These are phyloP conservation scores for Iris pallida DNA, from an alignment of 116 monocot genomes.

Conservation along the genomic window DNA sequence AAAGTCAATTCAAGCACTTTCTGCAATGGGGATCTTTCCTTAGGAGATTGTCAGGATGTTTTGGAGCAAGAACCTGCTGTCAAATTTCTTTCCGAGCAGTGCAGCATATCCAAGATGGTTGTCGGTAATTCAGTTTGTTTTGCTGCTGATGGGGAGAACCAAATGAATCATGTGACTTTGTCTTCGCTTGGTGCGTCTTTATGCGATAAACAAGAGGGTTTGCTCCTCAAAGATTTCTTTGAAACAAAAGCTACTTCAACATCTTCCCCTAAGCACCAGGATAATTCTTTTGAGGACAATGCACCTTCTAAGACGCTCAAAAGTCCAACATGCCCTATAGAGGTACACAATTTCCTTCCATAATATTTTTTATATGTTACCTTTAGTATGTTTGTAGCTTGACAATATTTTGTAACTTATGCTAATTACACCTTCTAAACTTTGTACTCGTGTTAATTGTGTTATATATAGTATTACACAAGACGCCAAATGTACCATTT, in stretches of 20 bases:
- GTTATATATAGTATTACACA: too few species aligned
- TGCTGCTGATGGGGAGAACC: background rate
- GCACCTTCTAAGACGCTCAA: background rate
- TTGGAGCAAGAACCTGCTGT: conserved; percentile 2
- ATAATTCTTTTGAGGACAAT: background rate
- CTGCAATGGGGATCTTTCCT: background rate
- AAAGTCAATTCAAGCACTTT: background rate
- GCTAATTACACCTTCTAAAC: too few species aligned
- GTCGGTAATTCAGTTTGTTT: conserved; percentile 1
- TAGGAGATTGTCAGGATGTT: background rate
- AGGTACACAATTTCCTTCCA: background rate
- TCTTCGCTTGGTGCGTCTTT: background rate
- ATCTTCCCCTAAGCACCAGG: background rate
- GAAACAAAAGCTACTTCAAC: background rate
- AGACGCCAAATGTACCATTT: too few species aligned
- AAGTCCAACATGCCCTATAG: too few species aligned
- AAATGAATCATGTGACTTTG: background rate
- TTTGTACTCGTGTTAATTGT: too few species aligned
- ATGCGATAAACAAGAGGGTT: background rate
- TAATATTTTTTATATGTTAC: too few species aligned
- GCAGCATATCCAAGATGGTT: background rate
- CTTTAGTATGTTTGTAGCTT: too few species aligned
- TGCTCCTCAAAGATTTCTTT: background rate
- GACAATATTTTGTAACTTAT: too few species aligned
- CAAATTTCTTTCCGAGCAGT: conserved; percentile 9